Base-by-base conservation (phyloP, 1,284 basidiomycete genomes). In the Tilletia horrida region DNA sequence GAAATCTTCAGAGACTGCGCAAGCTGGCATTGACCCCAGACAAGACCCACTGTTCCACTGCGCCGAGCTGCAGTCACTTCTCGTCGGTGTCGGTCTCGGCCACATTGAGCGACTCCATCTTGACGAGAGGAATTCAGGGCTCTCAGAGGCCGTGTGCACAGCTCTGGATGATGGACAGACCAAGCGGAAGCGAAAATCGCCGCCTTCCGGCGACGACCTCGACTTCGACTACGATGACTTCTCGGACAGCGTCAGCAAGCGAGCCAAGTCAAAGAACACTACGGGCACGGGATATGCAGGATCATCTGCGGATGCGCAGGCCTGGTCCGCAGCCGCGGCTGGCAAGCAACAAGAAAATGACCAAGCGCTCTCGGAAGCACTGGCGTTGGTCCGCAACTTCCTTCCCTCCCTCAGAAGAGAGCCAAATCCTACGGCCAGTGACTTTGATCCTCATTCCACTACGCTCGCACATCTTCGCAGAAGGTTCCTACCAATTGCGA, bases 401-500 rank as follows among this genome's bases (percentile, higher is more conserved):
- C 63, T 68, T 6, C 65, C 67, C n/a, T 23, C 55, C 6, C 18
- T 55, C 1, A 7, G 21, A 21, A 48, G 64, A 31, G 43, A 27
- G 16, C 64, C 44, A 23, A 25, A 2, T 21, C 40, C 16, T 11
- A 50, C 25, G 18, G 31, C 25, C n/a, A 63, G 45, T 23, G 67
- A 69, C 63, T 62, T 48, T 27, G 21, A 52, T 18, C 65, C 66
- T 6, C 27, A 66, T 31, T 45, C 62, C 27, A 43, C 67, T 13
- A 61, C 91, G 1, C 84, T 95, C 25, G 91, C 92, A 3, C 92
- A 93, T 82, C 87, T 96, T 61, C 87, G 93, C 52, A 85, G 93
- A 73, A 87, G 92, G 43, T 94, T 94, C 83, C 92, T 91, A 76
- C 89, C 88, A 76, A 87, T 95, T 66, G 88, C 89, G 74, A 91